These are phyloP conservation scores for Paramecium caudatum DNA, from an alignment of 73 alveolate species.

Conservation along the genomic window DNA sequence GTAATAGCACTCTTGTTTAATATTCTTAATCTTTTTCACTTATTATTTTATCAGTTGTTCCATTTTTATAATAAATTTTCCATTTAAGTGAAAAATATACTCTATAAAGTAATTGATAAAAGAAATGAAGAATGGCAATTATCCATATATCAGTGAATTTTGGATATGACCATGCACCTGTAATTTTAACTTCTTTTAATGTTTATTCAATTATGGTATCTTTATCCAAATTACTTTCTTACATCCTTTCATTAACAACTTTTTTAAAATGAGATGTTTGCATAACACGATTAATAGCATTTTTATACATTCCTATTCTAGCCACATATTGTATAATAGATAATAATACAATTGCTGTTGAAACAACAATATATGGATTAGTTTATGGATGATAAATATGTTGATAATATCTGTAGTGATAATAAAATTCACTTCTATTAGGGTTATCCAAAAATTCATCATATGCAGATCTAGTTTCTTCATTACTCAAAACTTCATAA, in stretches of 20 bases:
- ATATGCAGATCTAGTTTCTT: conserved; percentile 45
- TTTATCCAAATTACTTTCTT: neutral
- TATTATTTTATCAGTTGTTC: neutral
- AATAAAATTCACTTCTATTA: conserved; percentile 64
- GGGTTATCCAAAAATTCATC: conserved; percentile 54
- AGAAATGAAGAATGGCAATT: conserved; percentile 17
- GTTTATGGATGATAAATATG: conserved; percentile 53
- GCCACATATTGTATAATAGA: conserved; percentile 46
- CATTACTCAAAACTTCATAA: conserved; percentile 65
- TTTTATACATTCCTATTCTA: conserved; percentile 63
- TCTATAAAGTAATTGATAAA: conserved; percentile 13
- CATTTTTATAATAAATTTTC: conserved; percentile 33
- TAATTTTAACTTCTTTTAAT: conserved; percentile 43
- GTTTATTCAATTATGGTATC: conserved; percentile 8
- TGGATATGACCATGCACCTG: conserved; percentile 66
- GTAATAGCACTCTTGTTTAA: conserved; percentile 29
- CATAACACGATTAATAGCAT: conserved; percentile 42
- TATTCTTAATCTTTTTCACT: conserved; percentile 32
- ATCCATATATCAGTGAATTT: conserved; percentile 55
- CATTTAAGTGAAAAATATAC: neutral
- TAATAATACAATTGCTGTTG: conserved; percentile 15
- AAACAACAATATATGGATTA: conserved; percentile 57
- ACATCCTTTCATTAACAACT: conserved; percentile 5
- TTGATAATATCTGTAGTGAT: conserved; percentile 55
- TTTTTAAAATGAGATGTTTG: conserved; percentile 61